Conservation (phyloP, 2,329 filamentous ascomycete genomes). For the Pseudocercospora eumusae region DNA sequence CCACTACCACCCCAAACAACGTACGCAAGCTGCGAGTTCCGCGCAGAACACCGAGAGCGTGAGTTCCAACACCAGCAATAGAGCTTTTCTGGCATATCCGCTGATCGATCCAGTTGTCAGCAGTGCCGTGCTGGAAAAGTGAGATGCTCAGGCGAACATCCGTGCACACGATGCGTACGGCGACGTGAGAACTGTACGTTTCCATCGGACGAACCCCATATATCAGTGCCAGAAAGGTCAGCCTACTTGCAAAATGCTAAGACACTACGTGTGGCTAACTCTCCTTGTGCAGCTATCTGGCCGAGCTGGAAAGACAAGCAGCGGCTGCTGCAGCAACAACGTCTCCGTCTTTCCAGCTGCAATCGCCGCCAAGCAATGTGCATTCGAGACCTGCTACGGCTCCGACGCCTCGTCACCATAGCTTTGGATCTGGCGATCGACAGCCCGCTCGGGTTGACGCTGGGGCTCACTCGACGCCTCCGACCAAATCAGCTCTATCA, state of each 20-base stretch:
- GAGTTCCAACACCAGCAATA: neutral
- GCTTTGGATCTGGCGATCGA: neutral
- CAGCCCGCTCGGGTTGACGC: neutral
- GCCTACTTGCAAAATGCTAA: neutral
- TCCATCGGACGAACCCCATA: conserved; percentile 34
- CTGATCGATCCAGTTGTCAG: conserved; percentile 41
- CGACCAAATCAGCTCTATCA: conserved; percentile 1
- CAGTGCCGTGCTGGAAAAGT: conserved; percentile 52
- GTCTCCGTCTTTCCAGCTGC: neutral
- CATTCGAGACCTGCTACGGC: neutral
- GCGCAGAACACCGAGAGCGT: conserved; percentile 20
- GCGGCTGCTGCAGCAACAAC: conserved; percentile 7
- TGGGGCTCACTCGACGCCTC: neutral
- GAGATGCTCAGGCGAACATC: conserved; percentile 48
- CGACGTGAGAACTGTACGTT: conserved; percentile 48
- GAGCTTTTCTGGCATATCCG: neutral
- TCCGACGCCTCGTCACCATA: neutral
- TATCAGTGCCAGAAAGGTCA: conserved; percentile 18
- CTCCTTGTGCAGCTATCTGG: conserved; percentile 8
- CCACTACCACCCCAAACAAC: neutral
- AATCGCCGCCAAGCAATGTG: neutral
- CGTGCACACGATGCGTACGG: conserved; percentile 50
- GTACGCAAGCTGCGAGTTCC: conserved; percentile 14
- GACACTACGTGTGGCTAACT: neutral
- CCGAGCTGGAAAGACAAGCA: conserved; percentile 18